A percentile compares a stretch with the other conserved stretches of the same genome.
Conservation (phyloP, 202 grass and related monocot species). For the Cymbopogon flexuosus region DNA sequence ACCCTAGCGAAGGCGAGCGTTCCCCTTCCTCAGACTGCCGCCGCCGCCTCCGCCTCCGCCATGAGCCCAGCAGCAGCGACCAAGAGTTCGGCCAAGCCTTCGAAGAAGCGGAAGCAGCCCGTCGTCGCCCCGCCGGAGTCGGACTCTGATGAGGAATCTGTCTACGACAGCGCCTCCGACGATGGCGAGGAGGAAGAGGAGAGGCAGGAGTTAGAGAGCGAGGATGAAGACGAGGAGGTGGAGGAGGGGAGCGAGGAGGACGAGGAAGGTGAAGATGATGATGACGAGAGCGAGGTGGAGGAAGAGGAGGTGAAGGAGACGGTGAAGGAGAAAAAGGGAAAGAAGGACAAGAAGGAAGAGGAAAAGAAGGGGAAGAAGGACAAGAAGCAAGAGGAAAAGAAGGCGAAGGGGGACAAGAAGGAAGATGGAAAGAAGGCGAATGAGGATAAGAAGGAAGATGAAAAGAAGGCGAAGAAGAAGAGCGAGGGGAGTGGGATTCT, state of each 20-base stretch:
- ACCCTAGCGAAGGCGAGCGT: constrained; percentile 3
- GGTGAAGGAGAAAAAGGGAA: constrained; percentile 9
- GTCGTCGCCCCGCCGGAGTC: constrained; percentile 24
- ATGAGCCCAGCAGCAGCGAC: not conserved
- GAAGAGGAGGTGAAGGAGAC: constrained; percentile 17
- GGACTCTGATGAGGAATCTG: constrained; percentile 45
- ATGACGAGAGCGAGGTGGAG: constrained; percentile 19
- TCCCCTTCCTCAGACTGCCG: not conserved
- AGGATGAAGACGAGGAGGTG: constrained; percentile 1
- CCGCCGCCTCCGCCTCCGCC: constrained; percentile 12
- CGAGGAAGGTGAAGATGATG: not conserved
- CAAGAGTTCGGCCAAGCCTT: constrained; percentile 31
- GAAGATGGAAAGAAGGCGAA: not conserved
- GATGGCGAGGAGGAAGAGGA: constrained; percentile 35
- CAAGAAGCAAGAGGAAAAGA: not conserved
- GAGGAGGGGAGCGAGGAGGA: not conserved
- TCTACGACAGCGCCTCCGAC: constrained; percentile 22
- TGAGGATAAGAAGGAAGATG: not conserved
- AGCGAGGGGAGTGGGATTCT: constrained; percentile 56
- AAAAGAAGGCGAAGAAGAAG: constrained; percentile 33
- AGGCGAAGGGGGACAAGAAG: not conserved
- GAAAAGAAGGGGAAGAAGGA: not conserved
- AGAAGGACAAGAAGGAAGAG: not conserved
- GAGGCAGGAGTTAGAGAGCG: not conserved
- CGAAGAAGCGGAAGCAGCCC: constrained; percentile 44